Evolutionary conservation across 768 basidiomycete genomes (phyloP).

Genomic region (Boletales sp.): DNA sequence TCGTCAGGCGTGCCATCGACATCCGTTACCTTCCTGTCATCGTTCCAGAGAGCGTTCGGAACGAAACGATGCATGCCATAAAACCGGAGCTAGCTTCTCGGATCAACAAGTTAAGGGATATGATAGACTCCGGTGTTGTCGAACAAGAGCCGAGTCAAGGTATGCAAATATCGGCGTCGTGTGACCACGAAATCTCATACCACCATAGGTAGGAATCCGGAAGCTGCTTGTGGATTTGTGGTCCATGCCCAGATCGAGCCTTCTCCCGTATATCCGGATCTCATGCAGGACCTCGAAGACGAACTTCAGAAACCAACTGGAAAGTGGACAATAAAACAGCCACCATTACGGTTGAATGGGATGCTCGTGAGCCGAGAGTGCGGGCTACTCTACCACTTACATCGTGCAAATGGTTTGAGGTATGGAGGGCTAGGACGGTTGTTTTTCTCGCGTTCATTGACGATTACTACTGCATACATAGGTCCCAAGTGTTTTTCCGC

Average conservation of each 20-base stretch:
- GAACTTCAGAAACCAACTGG: constrained; percentile 77
- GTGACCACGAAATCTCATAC: neutral
- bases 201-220: constrained; percentile 40
- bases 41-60: constrained; percentile 52
- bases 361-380: constrained; percentile 78
- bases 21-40: constrained; percentile 63
- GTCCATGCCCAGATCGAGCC: constrained; percentile 65
- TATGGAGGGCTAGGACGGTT: constrained; percentile 27
- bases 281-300: constrained; percentile 68
- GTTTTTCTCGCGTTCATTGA: neutral
- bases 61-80: constrained; percentile 57
- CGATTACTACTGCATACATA: constrained; percentile 26
- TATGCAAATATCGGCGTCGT: constrained; percentile 8
- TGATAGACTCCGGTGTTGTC: constrained; percentile 62
- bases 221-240: constrained; percentile 60
- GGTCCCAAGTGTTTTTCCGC: constrained; percentile 64
- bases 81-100: constrained; percentile 57
- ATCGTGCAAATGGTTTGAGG: constrained; percentile 68
- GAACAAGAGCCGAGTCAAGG: constrained; percentile 48
- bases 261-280: constrained; percentile 44
- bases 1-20: constrained; percentile 52
- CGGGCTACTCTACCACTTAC: constrained; percentile 67
- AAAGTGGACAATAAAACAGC: constrained; percentile 52
- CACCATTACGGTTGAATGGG: constrained; percentile 57
- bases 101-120: constrained; percentile 54